Base-by-base conservation (phyloP, 352 stramenopile species). In the Phytophthora ramorum region DNA sequence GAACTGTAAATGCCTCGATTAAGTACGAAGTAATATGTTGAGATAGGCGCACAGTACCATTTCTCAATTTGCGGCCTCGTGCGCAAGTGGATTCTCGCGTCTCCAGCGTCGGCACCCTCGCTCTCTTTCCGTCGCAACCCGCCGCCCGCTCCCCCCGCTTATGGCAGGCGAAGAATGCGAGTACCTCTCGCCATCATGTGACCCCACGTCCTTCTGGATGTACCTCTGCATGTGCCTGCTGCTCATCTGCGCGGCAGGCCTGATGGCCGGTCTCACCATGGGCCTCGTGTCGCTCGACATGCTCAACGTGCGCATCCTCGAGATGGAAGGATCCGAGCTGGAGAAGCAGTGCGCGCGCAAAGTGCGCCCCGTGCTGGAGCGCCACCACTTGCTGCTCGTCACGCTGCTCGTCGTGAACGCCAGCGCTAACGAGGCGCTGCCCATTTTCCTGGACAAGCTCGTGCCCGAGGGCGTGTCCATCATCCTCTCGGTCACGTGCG, bases 361-460 rank as follows among this genome's bases (percentile, higher is more conserved):
- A 7, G 81, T 99, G 26, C 73, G 98, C 7, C 95, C 96, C 7
- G 68, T 99, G 53, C 77, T 99, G 22, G 73, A 88, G 48, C 67
- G 88, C 26, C 94, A 98, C 67, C 96, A 99, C 83, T 75, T 96
- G 41, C 66, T 99, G 10, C 73, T 99, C 7, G 96, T 99, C 12
- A 98, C 97, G 49, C 71, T 99, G 24, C 73, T 99, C 28, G 79
- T 99, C 20, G 83, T 98, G 58, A 99, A 99, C 78, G 87, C 90
- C 28, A 70, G 87, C 19, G 95, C 95, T 1, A 98, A 98, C 63
- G 97, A 99, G 72, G 85, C 92, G 24, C 78, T 99, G 19, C 95
- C 96, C 22, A 85, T 99, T 34, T 98, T 99, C 73, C 76, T 98
- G 43, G 94, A 96, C 71, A 82, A 91, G 40, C 60, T 98, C 35